Evolutionary conservation across 345 rosid species (phyloP), one percentile per base, ranked within the genome.

Genomic region (Citrus cavaleriei): DNA sequence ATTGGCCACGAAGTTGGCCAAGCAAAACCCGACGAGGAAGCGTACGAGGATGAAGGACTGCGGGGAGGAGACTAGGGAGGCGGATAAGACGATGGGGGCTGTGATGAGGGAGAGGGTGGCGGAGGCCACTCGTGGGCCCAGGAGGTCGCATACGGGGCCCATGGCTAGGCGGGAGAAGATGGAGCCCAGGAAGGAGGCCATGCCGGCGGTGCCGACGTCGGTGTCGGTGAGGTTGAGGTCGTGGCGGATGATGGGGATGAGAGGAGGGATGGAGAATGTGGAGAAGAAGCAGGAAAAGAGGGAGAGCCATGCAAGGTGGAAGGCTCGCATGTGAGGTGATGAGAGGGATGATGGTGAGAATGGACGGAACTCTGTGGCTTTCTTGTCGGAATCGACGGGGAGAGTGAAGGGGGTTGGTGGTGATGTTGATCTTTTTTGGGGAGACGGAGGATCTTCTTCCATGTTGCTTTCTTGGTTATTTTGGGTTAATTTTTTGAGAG

Each of bases 201-300:
- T 83, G 25, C 89, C 92, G 25, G 97, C 92, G 2, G 81, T 49
- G 64, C 87, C 89, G 6, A 91, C 66, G 60, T 90, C 89, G 32
- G 90, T n/a, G 0, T 72, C 74, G 19, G 95, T 77, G 82, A 95
- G 91, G 62, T 69, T 28, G 76, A 95, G 93, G 83, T 91, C 90
- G 5, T 68, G 55, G 18, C 91, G 89, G 84, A 95, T 92, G 76
- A 93, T 25, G 24, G 98, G 95, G 14, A 92, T 4, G 24, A 93
- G 94, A 5, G 97, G 97, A 62, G 97, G 97, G 85, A 93, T 92
- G 32, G 97, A 91, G 88, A 93, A 95, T 78, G 95, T 91, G 87
- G 98, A 91, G 88, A 95, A 85, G 89, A 87, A 93, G 88, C 93
- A 88, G 4, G 97, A 81, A 88, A 93, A 95, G 80, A 93, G 93